Conservation (phyloP, 768 basidiomycete species). For the Suillus alpinus region DNA sequence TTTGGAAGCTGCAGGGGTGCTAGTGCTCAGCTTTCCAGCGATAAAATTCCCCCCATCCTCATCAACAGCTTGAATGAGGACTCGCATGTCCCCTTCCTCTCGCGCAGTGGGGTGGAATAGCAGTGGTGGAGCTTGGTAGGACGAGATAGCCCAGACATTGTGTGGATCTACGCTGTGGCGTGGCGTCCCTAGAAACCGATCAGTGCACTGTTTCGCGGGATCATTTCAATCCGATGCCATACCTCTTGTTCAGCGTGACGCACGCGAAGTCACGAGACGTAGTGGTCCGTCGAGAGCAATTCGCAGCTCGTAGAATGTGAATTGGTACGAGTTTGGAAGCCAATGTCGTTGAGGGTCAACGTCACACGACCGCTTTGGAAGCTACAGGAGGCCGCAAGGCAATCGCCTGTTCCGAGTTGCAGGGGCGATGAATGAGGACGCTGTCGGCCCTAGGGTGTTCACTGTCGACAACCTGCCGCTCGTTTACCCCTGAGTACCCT, state of each 20-base stretch:
- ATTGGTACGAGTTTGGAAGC: neutral
- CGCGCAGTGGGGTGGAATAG: too few species aligned
- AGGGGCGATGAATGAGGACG: neutral
- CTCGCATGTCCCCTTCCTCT: too few species aligned
- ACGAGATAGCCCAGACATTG: too few species aligned
- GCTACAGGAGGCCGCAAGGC: neutral
- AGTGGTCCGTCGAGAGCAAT: neutral
- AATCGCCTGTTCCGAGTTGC: neutral
- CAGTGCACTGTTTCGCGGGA: neutral
- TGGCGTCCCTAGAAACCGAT: neutral
- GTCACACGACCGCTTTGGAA: neutral
- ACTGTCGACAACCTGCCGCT: neutral
- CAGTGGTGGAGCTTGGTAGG: too few species aligned
- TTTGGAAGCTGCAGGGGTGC: too few species aligned
- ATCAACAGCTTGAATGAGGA: too few species aligned
- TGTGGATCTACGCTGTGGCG: too few species aligned
- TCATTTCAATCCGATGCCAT: neutral
- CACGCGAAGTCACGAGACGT: neutral
- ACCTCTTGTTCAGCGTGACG: neutral
- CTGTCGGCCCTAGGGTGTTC: neutral
- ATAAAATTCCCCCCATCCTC: too few species aligned
- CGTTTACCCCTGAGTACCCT: neutral
- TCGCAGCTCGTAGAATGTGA: neutral
- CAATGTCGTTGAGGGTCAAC: neutral
- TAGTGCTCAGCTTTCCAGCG: too few species aligned